Base-by-base conservation (phyloP, 345 rosid genomes). In the Hypericum androsaemum region DNA sequence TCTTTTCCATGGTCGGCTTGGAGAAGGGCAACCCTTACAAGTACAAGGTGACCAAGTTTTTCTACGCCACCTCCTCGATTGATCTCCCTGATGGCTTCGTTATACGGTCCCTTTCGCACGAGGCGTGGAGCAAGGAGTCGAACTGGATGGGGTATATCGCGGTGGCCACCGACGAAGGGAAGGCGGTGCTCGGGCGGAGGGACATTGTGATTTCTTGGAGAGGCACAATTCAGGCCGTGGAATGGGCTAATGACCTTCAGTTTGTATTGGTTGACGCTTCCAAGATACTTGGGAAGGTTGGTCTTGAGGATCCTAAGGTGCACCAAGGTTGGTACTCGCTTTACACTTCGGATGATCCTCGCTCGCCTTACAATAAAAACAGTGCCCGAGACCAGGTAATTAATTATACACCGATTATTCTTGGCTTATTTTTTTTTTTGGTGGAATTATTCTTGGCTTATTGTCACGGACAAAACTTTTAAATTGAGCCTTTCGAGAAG, bases 171-270 rank as follows among this genome's bases (percentile, higher is more conserved):
- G 73, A 76, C 15, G 71, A 76, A 53, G 85, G 76, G 5, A 74
- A 60, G 44, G 46, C 12, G 7, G 41, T 35, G 57, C 45, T 75
- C 17, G 83, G 83, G 36, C 70, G 83, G 53, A 72, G 83, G 57
- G 80, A 75, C 43, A 75, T 75, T 41, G 65, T 75, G 55, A 61
- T 78, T 53, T 60, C 80, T 3, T 75, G 83, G 83, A 62, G 77
- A 59, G 83, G 83, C 36, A 75, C 78, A 15, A 22, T 54, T 38
- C 8, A 16, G 7, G 8, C 37, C 1, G 0, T 47, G 14, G 61
- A 57, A 13, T 16, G 37, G 61, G 10, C 14, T 3, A 57, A 52
- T 0, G 76, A 78, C 70, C 17, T 59, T 54, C 60, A 15, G 47
- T 11, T 39, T 6, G 0, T 8, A 0, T 60, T 7, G 39, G 41